phyloP scores from a whole-genome alignment of 2,329 filamentous ascomycete genomes.

The Gnomoniopsis sp. region DNA sequence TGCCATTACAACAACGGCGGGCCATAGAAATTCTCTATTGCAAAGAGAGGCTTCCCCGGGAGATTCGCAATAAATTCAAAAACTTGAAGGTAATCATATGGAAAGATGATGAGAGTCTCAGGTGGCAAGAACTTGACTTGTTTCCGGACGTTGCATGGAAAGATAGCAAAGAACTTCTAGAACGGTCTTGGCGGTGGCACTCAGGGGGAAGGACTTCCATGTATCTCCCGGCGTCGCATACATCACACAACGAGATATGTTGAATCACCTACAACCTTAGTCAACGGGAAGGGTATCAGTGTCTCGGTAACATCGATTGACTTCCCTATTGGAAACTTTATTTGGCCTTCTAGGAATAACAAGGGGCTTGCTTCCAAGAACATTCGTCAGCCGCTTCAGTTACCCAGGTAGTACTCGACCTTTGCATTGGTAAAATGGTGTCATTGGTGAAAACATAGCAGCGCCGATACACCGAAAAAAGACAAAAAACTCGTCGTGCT shows the following conservation, averaged over 20 bases:
- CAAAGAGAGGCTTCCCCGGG: conserved; percentile 23
- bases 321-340: no score
- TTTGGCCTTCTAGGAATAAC: no score
- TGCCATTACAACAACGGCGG: conserved; percentile 28
- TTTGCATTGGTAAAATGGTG: no score
- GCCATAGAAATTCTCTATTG: conserved; percentile 29
- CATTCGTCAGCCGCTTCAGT: no score
- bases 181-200: conserved; percentile 15
- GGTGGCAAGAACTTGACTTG: conserved; percentile 13
- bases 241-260: background rate
- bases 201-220: background rate
- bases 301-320: no score
- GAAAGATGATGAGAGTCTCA: conserved; percentile 19
- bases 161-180: conserved; percentile 10
- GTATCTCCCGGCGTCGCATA: background rate
- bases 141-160: conserved; percentile 16
- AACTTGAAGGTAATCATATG: conserved; percentile 27
- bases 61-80: conserved; percentile 27
- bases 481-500: no score
- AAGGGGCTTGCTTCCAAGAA: no score
- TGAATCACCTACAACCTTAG: background rate
- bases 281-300: background rate
- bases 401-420: no score
- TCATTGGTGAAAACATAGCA: no score
- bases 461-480: no score